Conservation (phyloP, 2,329 filamentous ascomycete genomes). For the Cladosporium sp. region DNA sequence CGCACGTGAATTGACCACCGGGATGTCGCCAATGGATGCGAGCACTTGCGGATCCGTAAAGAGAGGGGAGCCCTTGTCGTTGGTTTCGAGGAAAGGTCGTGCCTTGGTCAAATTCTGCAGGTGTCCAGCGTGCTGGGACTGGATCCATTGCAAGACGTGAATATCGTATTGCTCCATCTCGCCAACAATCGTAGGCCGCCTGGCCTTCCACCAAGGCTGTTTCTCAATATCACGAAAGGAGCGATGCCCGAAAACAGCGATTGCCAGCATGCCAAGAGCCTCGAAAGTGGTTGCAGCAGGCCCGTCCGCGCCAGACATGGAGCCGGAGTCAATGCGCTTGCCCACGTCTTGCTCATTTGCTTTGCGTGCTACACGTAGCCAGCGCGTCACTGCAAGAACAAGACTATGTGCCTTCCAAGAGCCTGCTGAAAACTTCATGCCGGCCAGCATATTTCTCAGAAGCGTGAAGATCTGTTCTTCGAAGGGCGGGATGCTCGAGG, state of each 20-base stretch:
- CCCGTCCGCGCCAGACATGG: conserved; percentile 22
- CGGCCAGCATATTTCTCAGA: conserved; percentile 22
- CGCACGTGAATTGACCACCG: conserved; percentile 67
- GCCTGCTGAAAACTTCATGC: conserved; percentile 16
- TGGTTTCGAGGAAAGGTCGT: conserved; percentile 59
- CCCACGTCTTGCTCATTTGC: conserved; percentile 25
- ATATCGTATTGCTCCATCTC: conserved; percentile 29
- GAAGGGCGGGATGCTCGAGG: conserved; percentile 18
- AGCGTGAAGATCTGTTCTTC: conserved; percentile 29
- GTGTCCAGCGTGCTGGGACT: conserved; percentile 26
- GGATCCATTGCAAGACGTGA: conserved; percentile 29
- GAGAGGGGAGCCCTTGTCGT: conserved; percentile 54
- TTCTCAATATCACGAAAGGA: conserved; percentile 21
- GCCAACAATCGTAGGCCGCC: conserved; percentile 20
- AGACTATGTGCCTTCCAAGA: conserved; percentile 16
- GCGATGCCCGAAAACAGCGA: conserved; percentile 25
- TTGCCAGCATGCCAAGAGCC: conserved; percentile 25
- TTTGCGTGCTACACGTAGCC: conserved; percentile 20
- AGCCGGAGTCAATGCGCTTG: conserved; percentile 24
- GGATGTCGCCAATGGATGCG: conserved; percentile 49
- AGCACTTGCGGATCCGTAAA: conserved; percentile 55
- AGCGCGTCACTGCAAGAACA: conserved; percentile 23
- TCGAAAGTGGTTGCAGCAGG: conserved; percentile 25
- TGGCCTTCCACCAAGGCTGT: conserved; percentile 26
- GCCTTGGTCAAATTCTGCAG: conserved; percentile 23